phyloP scores from a whole-genome alignment of 805 yeast genomes.

The Wickerhamiella kurtzmanii region DNA sequence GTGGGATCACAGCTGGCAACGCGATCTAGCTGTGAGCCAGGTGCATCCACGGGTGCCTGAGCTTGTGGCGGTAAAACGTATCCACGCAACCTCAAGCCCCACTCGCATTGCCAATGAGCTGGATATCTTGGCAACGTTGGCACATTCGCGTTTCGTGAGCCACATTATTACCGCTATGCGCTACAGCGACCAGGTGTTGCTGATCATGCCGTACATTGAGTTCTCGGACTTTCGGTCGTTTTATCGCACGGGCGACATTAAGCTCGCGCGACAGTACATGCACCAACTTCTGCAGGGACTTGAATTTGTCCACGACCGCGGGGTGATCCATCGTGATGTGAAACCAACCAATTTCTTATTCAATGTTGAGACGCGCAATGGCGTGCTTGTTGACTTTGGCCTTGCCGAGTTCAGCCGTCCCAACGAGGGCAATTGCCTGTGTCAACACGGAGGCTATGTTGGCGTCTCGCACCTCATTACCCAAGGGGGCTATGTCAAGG shows the following conservation, averaged over 20 bases:
- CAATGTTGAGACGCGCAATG: slow-evolving; percentile 51
- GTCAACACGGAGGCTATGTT: slow-evolving; percentile 11
- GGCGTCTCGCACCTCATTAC: slow-evolving; percentile 19
- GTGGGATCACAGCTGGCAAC: slow-evolving; percentile 24
- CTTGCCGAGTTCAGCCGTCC: slow-evolving; percentile 50
- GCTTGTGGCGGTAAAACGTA: slow-evolving; percentile 75
- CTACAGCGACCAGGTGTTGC: slow-evolving; percentile 81
- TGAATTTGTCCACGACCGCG: slow-evolving; percentile 56
- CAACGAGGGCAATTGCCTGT: slow-evolving; percentile 13
- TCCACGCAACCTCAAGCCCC: slow-evolving; percentile 92
- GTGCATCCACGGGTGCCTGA: slow-evolving; percentile 3
- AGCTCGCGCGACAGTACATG: slow-evolving; percentile 71
- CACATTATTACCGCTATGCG: slow-evolving; percentile 82
- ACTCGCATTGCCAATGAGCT: slow-evolving; percentile 81
- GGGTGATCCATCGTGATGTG: slow-evolving; percentile 83
- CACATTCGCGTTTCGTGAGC: slow-evolving; percentile 52
- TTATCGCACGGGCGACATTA: slow-evolving; percentile 62
- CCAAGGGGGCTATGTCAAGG: slow-evolving; percentile 65
- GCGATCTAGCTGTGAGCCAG: not conserved
- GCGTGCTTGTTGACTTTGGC: slow-evolving; percentile 86
- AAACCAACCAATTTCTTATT: slow-evolving; percentile 72
- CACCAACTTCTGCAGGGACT: slow-evolving; percentile 66
- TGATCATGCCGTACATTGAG: slow-evolving; percentile 79
- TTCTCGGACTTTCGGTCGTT: slow-evolving; percentile 85
- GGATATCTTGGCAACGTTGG: slow-evolving; percentile 39